Evolutionary conservation across 192 early-diverging fungal genomes (phyloP).

Genomic region (Globomyces pollinis-pini): DNA sequence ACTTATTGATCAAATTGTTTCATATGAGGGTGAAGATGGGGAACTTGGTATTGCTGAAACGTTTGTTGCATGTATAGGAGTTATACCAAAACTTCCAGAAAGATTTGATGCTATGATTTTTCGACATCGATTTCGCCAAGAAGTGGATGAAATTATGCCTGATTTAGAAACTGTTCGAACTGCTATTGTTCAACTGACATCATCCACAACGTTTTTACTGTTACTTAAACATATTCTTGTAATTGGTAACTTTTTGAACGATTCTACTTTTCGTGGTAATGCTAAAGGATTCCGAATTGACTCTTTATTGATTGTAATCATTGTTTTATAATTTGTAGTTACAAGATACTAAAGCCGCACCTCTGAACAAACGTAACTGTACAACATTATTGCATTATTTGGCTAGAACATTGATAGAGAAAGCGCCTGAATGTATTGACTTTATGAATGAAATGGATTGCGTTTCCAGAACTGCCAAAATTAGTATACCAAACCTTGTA

Average conservation of each 20-base stretch:
- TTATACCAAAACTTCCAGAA: constrained; percentile 26
- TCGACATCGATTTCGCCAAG: constrained; percentile 29
- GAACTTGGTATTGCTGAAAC: constrained; percentile 35
- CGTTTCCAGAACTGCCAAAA: constrained; percentile 30
- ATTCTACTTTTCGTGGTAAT: constrained; percentile 36
- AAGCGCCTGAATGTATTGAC: constrained; percentile 23
- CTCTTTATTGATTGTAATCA: constrained; percentile 15
- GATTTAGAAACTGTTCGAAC: constrained; percentile 27
- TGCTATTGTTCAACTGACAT: constrained; percentile 26
- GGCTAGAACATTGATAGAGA: constrained; percentile 24
- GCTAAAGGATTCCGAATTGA: constrained; percentile 42
- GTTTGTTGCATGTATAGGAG: constrained; percentile 30
- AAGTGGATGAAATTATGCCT: constrained; percentile 33
- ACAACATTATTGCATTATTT: constrained; percentile 43
- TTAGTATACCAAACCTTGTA: constrained; percentile 24
- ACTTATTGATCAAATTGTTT: constrained; percentile 32
- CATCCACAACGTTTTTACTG: constrained; percentile 16
- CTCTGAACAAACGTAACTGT: neutral
- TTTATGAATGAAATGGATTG: constrained; percentile 35
- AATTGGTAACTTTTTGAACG: constrained; percentile 47
- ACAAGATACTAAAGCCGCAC: constrained; percentile 31
- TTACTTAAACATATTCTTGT: constrained; percentile 33
- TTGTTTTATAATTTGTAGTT: constrained; percentile 11
- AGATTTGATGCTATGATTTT: constrained; percentile 36
- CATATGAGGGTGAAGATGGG: constrained; percentile 31